Evolutionary conservation across 345 rosid species (phyloP), one percentile per base, ranked within the genome.

Genomic region (Draba incana): DNA sequence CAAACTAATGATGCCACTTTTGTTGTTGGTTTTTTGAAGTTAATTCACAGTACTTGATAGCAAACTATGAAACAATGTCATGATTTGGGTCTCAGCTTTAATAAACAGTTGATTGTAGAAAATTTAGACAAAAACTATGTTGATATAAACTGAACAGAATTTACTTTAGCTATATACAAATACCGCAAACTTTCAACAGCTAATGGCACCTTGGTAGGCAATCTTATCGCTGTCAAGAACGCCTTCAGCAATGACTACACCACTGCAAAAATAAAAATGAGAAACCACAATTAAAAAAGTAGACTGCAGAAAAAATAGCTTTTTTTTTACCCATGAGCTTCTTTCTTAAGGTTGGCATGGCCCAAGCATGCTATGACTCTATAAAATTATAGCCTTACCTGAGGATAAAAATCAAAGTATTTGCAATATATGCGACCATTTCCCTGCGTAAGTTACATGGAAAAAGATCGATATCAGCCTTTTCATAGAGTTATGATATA

Each of bases 371-470:
- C 39, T 27, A 28, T 57, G 52, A 51, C n/a, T n/a, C 50, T 59
- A 59, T 59, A 59, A 50, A 25, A 33, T 41, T 10, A 15, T 15
- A 56, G 14, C 45, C 83, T 81, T 78, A 93, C 98, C 98, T 93
- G 70, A 90, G 82, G 77, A 88, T 93, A 78, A 93, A 93, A 60
- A 93, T 90, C 65, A 90, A 72, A 43, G 98, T 93, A 83, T 93
- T 93, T 60, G 98, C 98, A 79, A 93, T 93, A 66, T 93, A 93
- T 37, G 97, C 90, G 62, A 93, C 84, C 97, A 93, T 93, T 83
- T 87, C 96, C 98, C 97, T 93, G 89, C 66, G 62, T 15, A 68
- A 47, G 43, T 53, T 45, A 68, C 45, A 3, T 45, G 8, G 6
- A 20, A 31, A 20, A 67, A 60, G 53, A 35, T 31, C 1, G 59